Percentiles rank a stretch among this genome's conserved stretches.
These are phyloP conservation scores for Polyplosphaeria fusca DNA, from an alignment of 495 filamentous ascomycete genomes.

Conservation along the genomic window DNA sequence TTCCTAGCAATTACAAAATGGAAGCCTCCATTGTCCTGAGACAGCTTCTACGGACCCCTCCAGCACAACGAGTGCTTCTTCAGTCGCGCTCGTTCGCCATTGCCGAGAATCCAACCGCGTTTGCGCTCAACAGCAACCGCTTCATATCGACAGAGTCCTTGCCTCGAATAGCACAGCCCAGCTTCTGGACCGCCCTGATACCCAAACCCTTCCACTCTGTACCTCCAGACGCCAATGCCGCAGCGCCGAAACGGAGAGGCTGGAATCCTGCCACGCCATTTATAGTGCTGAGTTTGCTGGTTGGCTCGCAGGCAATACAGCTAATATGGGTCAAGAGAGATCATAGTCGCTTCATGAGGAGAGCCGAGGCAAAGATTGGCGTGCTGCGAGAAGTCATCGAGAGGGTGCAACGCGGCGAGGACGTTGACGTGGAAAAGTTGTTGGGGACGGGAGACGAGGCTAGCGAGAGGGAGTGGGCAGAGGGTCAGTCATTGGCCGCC, in stretches of 20 bases:
- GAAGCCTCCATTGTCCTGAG: constrained; percentile 19
- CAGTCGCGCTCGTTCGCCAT: too few species aligned
- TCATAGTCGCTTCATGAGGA: constrained; percentile 65
- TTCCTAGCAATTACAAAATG: constrained; percentile 14
- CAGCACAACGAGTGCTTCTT: constrained; percentile 10
- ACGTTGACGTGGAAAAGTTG: constrained; percentile 81
- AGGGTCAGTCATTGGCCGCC: constrained; percentile 53
- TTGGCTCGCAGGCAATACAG: constrained; percentile 91
- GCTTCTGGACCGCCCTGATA: constrained; percentile 70
- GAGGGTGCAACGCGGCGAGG: constrained; percentile 75
- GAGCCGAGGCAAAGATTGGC: constrained; percentile 73
- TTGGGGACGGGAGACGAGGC: constrained; percentile 75
- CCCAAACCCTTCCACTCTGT: constrained; percentile 48
- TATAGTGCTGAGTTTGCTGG: constrained; percentile 84
- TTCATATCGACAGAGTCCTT: constrained; percentile 32
- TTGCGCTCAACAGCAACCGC: constrained; percentile 17
- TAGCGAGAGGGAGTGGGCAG: constrained; percentile 84
- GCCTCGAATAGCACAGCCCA: constrained; percentile 60
- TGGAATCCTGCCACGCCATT: constrained; percentile 95
- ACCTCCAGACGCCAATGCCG: constrained; percentile 7
- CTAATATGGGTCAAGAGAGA: constrained; percentile 78
- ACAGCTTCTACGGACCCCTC: constrained; percentile 27
- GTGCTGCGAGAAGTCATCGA: constrained; percentile 79
- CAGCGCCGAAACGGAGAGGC: constrained; percentile 49
- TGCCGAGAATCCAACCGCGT: too few species aligned